Conservation (phyloP, 73 alveolate species). For the Paramecium tetraurelia region DNA sequence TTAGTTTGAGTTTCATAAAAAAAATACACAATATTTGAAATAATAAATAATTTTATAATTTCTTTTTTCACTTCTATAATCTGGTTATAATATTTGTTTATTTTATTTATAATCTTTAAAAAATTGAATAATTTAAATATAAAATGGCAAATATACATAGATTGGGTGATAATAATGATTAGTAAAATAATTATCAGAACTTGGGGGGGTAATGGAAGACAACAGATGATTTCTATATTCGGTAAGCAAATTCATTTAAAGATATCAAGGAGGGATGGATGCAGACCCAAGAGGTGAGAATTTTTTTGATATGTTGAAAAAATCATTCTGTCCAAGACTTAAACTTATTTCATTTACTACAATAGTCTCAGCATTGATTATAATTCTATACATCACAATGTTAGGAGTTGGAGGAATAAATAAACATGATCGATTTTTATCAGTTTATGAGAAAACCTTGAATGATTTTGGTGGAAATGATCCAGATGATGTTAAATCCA, state of each 20-base stretch:
- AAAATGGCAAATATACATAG: neutral
- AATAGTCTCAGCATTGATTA: neutral
- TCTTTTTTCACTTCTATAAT: neutral
- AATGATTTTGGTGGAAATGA: neutral
- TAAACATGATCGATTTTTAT: neutral
- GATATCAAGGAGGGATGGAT: neutral
- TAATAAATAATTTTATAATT: neutral
- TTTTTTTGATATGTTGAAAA: neutral
- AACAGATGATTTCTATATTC: neutral
- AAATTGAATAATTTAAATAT: neutral
- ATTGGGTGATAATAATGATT: neutral
- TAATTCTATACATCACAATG: neutral
- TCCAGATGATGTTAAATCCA: neutral
- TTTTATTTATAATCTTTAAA: neutral
- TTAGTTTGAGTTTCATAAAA: neutral
- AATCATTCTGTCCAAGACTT: slow-evolving; percentile 33
- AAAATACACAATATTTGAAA: neutral
- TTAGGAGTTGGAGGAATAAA: neutral
- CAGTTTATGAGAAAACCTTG: neutral
- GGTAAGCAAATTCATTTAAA: neutral
- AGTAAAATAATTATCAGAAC: neutral
- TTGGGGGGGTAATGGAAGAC: neutral
- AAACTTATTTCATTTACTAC: neutral
- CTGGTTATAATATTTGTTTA: neutral
- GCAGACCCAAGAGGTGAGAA: slow-evolving; percentile 36